Base-by-base conservation (phyloP, 2,329 filamentous ascomycete genomes). In the Botrytis tulipae region DNA sequence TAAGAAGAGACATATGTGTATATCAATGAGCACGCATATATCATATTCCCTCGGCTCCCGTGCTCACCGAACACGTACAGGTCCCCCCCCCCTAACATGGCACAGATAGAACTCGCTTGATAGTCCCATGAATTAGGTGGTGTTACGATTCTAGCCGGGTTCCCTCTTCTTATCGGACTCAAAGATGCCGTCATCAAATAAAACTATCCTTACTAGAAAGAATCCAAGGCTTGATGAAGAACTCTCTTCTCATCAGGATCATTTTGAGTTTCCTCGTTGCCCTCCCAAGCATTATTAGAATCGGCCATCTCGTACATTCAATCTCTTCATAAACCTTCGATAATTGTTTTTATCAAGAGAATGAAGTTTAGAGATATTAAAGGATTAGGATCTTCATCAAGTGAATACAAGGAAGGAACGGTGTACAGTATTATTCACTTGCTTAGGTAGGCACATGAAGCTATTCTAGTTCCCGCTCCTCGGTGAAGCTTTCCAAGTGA, bases 201-300 rank as follows among this genome's bases (percentile, higher is more conserved):
- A 32, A 67, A 25, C 46, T 29, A 54, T 54, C 87, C 91, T 83
- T 86, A 97, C 94, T 91, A 87, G 82, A 96, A 98, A 18, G 95
- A 98, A 84, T 97, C 94, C 71, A 98, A 83, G 3, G 94, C 91
- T 69, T 90, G 91, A 82, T 93, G 93, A 16, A 98, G 87, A 67
- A 97, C 94, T 75, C 87, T 87, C 67, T 90, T 86, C 83, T 99
- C 95, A 76, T 97, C 94, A 0, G 91, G 89, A 78, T 98, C 94
- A 48, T 74, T 74, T 59, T 75, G 73, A 16, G 75, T 73, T 37
- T 79, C 74, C 25, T 90, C 90, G 70, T 91, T 86, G 4, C 89
- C 90, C 82, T 78, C 77, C 77, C 77, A 78, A 48, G 54, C 40
- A 35, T 70, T 61, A 54, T 29, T 57, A 69, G 16, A n/a, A 32